Evolutionary conservation across 768 basidiomycete species (phyloP), one percentile per base, ranked within the genome.

Genomic region (Gyrodon lividus): DNA sequence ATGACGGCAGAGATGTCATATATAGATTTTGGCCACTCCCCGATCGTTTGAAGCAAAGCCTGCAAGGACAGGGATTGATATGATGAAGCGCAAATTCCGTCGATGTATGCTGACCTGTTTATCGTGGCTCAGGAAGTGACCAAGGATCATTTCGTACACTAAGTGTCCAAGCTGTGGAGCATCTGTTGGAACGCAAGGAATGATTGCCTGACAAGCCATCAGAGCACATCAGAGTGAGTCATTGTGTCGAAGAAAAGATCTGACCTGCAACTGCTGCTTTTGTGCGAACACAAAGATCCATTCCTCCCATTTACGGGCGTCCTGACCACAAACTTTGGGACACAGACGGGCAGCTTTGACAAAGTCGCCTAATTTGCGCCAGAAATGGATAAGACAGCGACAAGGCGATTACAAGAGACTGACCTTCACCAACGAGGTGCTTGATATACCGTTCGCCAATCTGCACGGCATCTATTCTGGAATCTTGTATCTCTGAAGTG

Each of bases 141-240:
- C 92, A 6, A 99, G 78, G 39, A 98, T 84, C 89, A 98, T 92
- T 67, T 96, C 95, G 67, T 98, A 99, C 3, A 96, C 89, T 24
- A 94, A 65, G 59, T 85, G 84, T 33, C 86, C 83, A 10, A 98
- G 78, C 46, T 84, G 84, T 0, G 95, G 96, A 4, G 81, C 72
- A 35, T 86, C 79, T 0, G 87, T 94, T 0, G 97, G 97, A 0
- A 98, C 81, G 60, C 81, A 87, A 0, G 95, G 95, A 33, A 97
- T 93, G 52, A 98, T 89, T 5, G 81, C 77, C 92, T 96, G 57
- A 5, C 30, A 48, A 37, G 51, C 16, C 39, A 51, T 48, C 42
- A 43, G 17, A 41, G 28, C 38, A 7, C 39, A 51, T 48, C 42
- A 43, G 17, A 41, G 28, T 39, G 6, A 42, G 13, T n/a, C 23